Conservation (phyloP, 1,139 yeast genomes). For the Saccharomyces hybrid region DNA sequence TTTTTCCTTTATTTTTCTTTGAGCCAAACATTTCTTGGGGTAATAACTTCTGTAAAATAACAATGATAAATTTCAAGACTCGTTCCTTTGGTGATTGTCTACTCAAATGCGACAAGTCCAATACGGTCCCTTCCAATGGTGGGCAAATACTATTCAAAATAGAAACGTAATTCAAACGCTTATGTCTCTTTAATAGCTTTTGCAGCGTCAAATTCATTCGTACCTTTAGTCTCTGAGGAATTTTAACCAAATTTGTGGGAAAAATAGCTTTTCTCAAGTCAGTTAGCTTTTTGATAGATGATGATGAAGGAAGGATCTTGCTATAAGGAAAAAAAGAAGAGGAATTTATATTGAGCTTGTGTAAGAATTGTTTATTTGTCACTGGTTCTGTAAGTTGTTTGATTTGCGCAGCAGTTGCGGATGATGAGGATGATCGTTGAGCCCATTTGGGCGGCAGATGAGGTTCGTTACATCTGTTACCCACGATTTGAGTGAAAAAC, state of each 20-base stretch:
- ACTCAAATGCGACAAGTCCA: conserved; percentile 10
- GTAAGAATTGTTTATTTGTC: neutral
- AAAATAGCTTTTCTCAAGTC: conserved; percentile 11
- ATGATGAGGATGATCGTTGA: neutral
- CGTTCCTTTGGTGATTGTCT: conserved; percentile 10
- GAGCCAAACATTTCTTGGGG: conserved; percentile 54
- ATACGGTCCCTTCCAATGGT: neutral
- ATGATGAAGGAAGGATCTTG: neutral
- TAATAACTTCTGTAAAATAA: conserved; percentile 41
- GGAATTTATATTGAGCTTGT: neutral
- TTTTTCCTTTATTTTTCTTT: conserved; percentile 37
- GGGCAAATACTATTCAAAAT: conserved; percentile 22
- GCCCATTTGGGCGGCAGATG: conserved; percentile 18
- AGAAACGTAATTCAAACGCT: neutral
- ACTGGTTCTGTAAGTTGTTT: neutral
- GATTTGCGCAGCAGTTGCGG: neutral
- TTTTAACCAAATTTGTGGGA: conserved; percentile 2
- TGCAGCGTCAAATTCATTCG: conserved; percentile 6
- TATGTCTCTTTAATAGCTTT: conserved; percentile 12
- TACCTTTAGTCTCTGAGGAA: neutral
- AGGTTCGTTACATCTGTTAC: conserved; percentile 21
- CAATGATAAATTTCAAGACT: conserved; percentile 38
- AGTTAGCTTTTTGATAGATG: neutral
- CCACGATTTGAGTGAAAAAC: conserved; percentile 20
- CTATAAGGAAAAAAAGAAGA: conserved; percentile 3